Evolutionary conservation across 345 rosid species (phyloP).

Genomic region (Ceriops decandra): DNA sequence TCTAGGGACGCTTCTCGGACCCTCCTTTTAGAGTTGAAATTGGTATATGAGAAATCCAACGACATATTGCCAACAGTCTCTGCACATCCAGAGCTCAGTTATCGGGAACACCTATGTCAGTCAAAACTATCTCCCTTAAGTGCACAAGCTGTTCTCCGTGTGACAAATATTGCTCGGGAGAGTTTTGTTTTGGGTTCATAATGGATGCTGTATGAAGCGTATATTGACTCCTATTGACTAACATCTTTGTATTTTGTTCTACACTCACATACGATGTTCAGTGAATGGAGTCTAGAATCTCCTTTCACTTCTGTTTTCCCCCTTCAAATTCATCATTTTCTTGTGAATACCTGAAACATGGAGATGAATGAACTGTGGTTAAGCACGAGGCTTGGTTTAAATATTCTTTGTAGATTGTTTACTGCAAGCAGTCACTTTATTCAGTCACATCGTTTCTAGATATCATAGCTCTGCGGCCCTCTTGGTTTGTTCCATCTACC

Average conservation of each 20-base stretch:
- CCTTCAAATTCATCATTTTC: constrained; percentile 16
- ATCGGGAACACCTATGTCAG: constrained; percentile 81
- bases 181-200: constrained; percentile 53
- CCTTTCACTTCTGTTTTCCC: constrained; percentile 13
- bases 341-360: constrained; percentile 39
- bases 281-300: constrained; percentile 20
- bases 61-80: constrained; percentile 27
- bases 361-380: constrained; percentile 22
- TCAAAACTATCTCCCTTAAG: constrained; percentile 76
- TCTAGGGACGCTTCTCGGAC: constrained; percentile 91
- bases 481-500: neutral
- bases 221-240: constrained; percentile 19
- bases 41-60: constrained; percentile 56
- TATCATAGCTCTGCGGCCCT: neutral
- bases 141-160: constrained; percentile 92
- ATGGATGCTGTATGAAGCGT: constrained; percentile 14
- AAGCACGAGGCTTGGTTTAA: constrained; percentile 32
- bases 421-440: neutral
- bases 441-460: neutral
- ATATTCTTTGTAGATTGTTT: constrained; percentile 23
- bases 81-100: constrained; percentile 41
- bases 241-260: constrained; percentile 8
- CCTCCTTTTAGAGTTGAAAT: constrained; percentile 74
- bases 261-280: constrained; percentile 23
- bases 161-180: constrained; percentile 59